A percentile compares a stretch with the other conserved stretches of the same genome.
Conservation (phyloP, 768 basidiomycete genomes). For the Zangia roseola region DNA sequence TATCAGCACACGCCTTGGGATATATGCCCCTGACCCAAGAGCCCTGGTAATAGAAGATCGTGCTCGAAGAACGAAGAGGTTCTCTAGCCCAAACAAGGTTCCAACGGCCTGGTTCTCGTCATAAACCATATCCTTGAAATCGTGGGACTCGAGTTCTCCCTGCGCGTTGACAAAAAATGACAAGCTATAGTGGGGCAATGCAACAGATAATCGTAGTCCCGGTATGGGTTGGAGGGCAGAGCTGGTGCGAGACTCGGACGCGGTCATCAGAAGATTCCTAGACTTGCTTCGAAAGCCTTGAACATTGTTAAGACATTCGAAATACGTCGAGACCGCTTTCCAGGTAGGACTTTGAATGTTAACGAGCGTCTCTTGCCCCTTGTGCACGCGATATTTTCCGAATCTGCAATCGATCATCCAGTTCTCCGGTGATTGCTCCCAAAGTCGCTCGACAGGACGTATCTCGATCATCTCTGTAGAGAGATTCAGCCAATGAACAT, state of each 20-base stretch:
- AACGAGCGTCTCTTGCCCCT: constrained; percentile 9
- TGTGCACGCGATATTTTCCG: neutral
- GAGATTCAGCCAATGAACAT: constrained; percentile 27
- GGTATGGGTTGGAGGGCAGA: too few relatives aligned
- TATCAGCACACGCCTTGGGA: constrained; percentile 11
- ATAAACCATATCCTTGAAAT: constrained; percentile 38
- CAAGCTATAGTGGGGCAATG: constrained; percentile 36
- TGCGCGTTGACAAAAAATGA: constrained; percentile 34
- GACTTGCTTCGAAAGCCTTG: too few relatives aligned
- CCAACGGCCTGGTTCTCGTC: constrained; percentile 38
- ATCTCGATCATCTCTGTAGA: constrained; percentile 19
- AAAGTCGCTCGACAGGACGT: constrained; percentile 12
- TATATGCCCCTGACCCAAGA: neutral
- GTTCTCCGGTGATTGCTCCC: constrained; percentile 18
- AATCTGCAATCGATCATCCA: constrained; percentile 18
- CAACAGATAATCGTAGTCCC: constrained; percentile 10
- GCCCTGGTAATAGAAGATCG: too few relatives aligned
- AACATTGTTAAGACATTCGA: neutral
- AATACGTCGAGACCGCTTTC: constrained; percentile 11
- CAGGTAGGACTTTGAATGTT: constrained; percentile 21
- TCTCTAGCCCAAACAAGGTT: constrained; percentile 40
- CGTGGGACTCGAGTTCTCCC: constrained; percentile 35
- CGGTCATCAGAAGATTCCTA: too few relatives aligned
- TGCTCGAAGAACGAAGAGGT: constrained; percentile 33
- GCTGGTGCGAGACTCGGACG: too few relatives aligned